These are phyloP conservation scores for Emydomyces testavorans DNA, from an alignment of 2,329 filamentous ascomycete species.

Conservation along the genomic window DNA sequence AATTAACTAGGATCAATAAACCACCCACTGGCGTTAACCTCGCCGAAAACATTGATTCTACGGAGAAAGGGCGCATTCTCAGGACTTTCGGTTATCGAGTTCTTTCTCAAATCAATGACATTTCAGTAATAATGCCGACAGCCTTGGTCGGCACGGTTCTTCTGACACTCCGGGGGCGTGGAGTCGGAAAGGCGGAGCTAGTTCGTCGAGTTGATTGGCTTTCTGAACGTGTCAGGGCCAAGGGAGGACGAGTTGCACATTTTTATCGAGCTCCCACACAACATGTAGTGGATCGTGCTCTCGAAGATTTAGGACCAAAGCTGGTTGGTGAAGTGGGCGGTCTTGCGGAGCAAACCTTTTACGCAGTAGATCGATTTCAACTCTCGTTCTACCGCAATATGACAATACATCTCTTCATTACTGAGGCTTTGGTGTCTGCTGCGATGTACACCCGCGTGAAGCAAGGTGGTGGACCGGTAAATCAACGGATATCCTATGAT, in stretches of 20 bases:
- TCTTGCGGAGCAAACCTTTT: constrained; percentile 82
- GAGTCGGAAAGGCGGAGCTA: constrained; percentile 77
- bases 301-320: constrained; percentile 83
- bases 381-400: constrained; percentile 98
- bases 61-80: constrained; percentile 59
- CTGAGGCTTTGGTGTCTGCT: constrained; percentile 78
- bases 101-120: constrained; percentile 84
- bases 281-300: constrained; percentile 73
- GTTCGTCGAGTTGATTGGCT: constrained; percentile 85
- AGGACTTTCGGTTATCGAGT: constrained; percentile 86
- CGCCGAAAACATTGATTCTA: constrained; percentile 35
- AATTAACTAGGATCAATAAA: constrained; percentile 50
- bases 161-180: constrained; percentile 78
- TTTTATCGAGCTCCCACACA: constrained; percentile 71
- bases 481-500: constrained; percentile 65
- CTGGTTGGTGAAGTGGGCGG: constrained; percentile 70
- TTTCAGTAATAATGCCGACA: constrained; percentile 96
- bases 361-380: constrained; percentile 90
- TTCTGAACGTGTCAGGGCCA: constrained; percentile 63
- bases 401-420: constrained; percentile 97
- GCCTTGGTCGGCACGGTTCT: constrained; percentile 89
- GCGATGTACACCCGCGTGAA: constrained; percentile 88
- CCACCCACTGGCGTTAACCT: constrained; percentile 26
- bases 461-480: constrained; percentile 68
- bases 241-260: constrained; percentile 86